Base-by-base conservation (phyloP, 1,139 yeast species). In the Taphrina communis region DNA sequence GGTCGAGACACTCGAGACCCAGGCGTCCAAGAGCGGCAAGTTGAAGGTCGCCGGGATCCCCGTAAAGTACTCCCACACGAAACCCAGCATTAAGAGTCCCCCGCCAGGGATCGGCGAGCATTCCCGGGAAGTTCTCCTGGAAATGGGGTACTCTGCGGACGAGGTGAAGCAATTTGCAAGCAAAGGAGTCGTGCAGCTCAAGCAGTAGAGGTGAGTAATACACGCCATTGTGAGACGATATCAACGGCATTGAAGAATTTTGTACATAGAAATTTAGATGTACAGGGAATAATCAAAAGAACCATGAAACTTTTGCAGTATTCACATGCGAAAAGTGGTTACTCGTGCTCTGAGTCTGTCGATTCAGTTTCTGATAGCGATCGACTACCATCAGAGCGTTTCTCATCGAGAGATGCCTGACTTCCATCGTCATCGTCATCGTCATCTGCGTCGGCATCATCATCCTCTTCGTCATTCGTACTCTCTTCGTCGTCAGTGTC, bases 11-110 rank as follows among this genome's bases (percentile, higher is more conserved):
- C 36, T 63, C 21, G 46, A 74, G 73, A 19, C 77, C 77, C 9
- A 77, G 76, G 44, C 82, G 78, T 69, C 78, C 80, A 5, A 73
- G 9, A 75, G 79, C 66, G 82, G 82, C 7, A 72, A 76, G 2
- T 73, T 80, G 61, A 78, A 77, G 71, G 72, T 80, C 68, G 80
- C 80, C 31, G 78, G 78, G 65, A 75, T 78, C 7, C 82, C 82
- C 0, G 80, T 80, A 55, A 80, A 80, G 72, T 80, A 71, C n/a
- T 53, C 73, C 72, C 55, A 53, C 12, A 68, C 74, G 25, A 63
- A 61, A 52, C 73, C 73, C 8, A 25, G 63, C 17, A 70, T 73
- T 50, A 65, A 74, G 42, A 52, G 57, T 25, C 72, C 74, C 14
- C 75, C 75, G 14, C 75, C 75, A 7, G 68, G 72, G 9, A 60